A percentile compares a stretch with the other conserved stretches of the same genome.
These are phyloP conservation scores for Solanum ossicruentum DNA, from an alignment of 257 asterid species.

Conservation along the genomic window DNA sequence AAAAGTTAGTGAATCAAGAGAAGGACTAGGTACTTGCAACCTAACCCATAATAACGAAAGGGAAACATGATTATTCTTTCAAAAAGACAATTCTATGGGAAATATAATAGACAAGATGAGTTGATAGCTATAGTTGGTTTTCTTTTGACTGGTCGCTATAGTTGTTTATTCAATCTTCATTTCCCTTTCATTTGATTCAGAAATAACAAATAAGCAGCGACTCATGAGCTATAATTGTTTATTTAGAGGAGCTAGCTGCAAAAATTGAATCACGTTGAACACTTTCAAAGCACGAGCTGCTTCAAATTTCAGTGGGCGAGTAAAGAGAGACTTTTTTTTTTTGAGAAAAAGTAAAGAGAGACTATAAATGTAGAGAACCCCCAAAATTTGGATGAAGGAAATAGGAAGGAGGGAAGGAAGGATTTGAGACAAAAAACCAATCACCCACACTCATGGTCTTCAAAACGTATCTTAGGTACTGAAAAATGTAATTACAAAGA, in stretches of 20 bases:
- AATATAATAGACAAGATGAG: neutral
- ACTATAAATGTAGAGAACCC: neutral
- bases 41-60: neutral
- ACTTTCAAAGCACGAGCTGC: neutral
- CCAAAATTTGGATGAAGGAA: neutral
- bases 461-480: neutral
- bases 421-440: neutral
- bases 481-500: neutral
- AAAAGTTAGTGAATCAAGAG: neutral
- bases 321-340: neutral
- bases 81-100: neutral
- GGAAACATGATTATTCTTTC: neutral
- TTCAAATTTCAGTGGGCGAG: neutral
- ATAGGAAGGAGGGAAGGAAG: neutral
- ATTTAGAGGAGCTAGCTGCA: neutral
- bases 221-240: neutral
- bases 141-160: neutral
- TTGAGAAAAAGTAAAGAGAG: neutral
- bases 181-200: neutral
- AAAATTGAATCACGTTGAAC: neutral
- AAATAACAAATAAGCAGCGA: neutral
- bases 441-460: neutral
- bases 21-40: neutral
- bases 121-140: neutral
- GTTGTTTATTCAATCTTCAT: neutral